A percentile compares a stretch with the other conserved stretches of the same genome.
Evolutionary conservation across 305 asterid genomes (phyloP).

Genomic region (Fraxinus paxiana): DNA sequence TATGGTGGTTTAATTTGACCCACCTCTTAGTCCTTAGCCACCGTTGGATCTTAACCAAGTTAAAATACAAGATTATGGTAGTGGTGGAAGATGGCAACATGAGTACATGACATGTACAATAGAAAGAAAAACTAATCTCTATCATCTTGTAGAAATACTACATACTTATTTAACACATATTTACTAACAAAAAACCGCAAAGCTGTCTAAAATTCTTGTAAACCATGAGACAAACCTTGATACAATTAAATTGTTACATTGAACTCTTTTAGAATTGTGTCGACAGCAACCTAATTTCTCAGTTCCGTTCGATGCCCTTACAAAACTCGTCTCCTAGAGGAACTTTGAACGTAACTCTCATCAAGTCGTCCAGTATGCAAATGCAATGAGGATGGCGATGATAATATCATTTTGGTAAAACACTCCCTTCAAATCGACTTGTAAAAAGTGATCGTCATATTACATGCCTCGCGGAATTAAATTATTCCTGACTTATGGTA

Average conservation of each 20-base stretch:
- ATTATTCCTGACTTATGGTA: background rate
- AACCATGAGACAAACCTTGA: background rate
- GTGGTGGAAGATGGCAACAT: background rate
- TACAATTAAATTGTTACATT: background rate
- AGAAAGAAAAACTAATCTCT: background rate
- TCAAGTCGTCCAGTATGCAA: background rate
- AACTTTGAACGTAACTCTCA: background rate
- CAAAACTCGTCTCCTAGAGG: background rate
- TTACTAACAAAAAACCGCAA: background rate
- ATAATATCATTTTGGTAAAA: background rate
- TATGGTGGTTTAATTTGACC: conserved; percentile 31
- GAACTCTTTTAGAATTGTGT: background rate
- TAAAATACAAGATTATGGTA: background rate
- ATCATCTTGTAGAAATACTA: background rate
- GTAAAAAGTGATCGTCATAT: background rate
- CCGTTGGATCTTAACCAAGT: background rate
- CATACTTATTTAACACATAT: background rate
- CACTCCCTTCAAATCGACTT: background rate
- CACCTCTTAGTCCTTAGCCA: background rate
- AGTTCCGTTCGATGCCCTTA: background rate
- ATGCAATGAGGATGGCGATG: background rate
- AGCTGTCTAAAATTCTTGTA: background rate
- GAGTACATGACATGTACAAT: background rate
- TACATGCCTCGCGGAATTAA: background rate
- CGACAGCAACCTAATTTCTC: background rate